Conservation (phyloP, 2,329 filamentous ascomycete genomes). For the Botrytis hyacinthi region DNA sequence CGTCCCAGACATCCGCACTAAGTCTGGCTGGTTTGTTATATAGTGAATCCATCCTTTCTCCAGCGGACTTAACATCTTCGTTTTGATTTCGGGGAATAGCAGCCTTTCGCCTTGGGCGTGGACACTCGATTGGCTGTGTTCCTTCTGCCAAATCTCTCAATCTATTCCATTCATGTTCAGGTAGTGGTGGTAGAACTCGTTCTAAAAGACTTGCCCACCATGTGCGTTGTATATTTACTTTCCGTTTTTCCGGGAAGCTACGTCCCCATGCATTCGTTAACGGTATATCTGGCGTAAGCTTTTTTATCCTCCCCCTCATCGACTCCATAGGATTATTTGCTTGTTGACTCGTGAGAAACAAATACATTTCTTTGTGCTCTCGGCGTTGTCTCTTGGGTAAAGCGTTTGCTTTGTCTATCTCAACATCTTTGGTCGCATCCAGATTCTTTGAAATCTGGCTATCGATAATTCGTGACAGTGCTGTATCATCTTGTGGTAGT, state of each 20-base stretch:
- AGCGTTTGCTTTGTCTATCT: neutral
- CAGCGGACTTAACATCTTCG: neutral
- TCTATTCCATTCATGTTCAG: constrained; percentile 53
- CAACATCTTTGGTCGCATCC: neutral
- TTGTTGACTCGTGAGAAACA: constrained; percentile 27
- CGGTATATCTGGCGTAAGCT: constrained; percentile 42
- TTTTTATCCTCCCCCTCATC: constrained; percentile 14
- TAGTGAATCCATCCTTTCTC: neutral
- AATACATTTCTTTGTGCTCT: neutral
- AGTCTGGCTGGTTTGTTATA: neutral
- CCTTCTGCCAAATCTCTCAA: constrained; percentile 48
- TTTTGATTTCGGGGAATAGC: neutral
- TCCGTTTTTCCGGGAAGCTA: constrained; percentile 42
- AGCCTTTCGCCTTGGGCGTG: constrained; percentile 30
- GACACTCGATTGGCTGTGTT: constrained; percentile 22
- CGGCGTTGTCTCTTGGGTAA: neutral
- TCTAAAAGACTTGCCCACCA: constrained; percentile 49
- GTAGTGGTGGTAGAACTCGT: constrained; percentile 55
- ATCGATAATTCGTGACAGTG: constrained; percentile 41
- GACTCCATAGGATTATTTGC: constrained; percentile 23
- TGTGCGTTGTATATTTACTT: constrained; percentile 45
- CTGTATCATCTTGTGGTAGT: constrained; percentile 43
- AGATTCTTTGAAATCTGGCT: neutral
- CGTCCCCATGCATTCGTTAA: constrained; percentile 51
- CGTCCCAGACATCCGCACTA: neutral